Evolutionary conservation across 2,329 filamentous ascomycete genomes (phyloP).

Genomic region (Podosphaera leucotricha): DNA sequence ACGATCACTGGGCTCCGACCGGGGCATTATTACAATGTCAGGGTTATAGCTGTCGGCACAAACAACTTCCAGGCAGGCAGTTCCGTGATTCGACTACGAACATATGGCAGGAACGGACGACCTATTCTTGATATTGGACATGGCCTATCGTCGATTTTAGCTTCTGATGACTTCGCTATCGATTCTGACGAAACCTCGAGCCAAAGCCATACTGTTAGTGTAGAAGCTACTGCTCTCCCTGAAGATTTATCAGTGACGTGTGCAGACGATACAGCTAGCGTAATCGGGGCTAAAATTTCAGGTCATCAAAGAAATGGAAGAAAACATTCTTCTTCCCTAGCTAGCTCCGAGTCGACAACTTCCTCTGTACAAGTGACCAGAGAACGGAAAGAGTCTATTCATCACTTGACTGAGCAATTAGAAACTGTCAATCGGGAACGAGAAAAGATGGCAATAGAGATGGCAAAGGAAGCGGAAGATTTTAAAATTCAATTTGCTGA

Average conservation of each 20-base stretch:
- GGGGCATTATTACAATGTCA: slow-evolving; percentile 75
- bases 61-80: slow-evolving; percentile 88
- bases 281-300: slow-evolving; percentile 22
- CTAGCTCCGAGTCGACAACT: slow-evolving; percentile 12
- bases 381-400: slow-evolving; percentile 37
- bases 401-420: slow-evolving; percentile 59
- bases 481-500: slow-evolving; percentile 40
- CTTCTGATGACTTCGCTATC: slow-evolving; percentile 25
- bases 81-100: slow-evolving; percentile 61
- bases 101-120: slow-evolving; percentile 39
- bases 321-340: slow-evolving; percentile 49
- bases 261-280: slow-evolving; percentile 38
- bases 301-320: slow-evolving; percentile 30
- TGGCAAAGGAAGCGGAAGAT: slow-evolving; percentile 48
- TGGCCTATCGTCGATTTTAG: slow-evolving; percentile 30
- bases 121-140: slow-evolving; percentile 31
- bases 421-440: slow-evolving; percentile 63
- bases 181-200: slow-evolving; percentile 24
- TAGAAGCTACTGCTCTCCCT: slow-evolving; percentile 37
- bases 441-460: slow-evolving; percentile 50
- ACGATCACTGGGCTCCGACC: slow-evolving; percentile 74
- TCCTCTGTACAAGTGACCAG: background rate
- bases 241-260: slow-evolving; percentile 35
- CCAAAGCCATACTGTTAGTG: slow-evolving; percentile 25
- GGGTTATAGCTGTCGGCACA: slow-evolving; percentile 73